A percentile compares a stretch with the other conserved stretches of the same genome.
Conservation (phyloP, 495 filamentous ascomycete genomes). For the Bryoglossum gracile region DNA sequence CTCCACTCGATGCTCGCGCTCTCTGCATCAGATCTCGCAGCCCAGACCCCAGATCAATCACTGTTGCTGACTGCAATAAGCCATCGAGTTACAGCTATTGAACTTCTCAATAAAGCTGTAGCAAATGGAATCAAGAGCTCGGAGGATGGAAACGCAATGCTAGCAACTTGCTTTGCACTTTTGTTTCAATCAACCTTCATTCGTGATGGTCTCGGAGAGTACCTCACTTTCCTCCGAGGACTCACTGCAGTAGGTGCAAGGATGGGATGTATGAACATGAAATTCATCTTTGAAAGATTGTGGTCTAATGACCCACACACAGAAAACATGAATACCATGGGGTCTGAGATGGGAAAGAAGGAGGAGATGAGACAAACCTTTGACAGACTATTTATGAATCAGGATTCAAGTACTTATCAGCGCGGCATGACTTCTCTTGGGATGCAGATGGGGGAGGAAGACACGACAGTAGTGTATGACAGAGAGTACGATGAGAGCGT, state of each 20-base stretch:
- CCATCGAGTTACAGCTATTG: constrained; percentile 51
- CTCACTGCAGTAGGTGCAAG: constrained; percentile 46
- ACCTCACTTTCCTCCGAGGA: constrained; percentile 55
- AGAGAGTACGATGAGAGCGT: too few relatives aligned
- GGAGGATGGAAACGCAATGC: constrained; percentile 38
- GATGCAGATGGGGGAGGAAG: too few relatives aligned
- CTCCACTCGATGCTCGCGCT: constrained; percentile 56
- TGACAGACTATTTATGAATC: too few relatives aligned
- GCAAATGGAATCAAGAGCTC: constrained; percentile 27
- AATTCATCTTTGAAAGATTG: constrained; percentile 41
- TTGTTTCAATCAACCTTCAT: constrained; percentile 54
- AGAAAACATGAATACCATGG: too few relatives aligned
- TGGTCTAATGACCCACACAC: constrained; percentile 27
- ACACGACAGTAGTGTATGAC: too few relatives aligned
- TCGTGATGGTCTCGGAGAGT: constrained; percentile 53
- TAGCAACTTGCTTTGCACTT: constrained; percentile 53
- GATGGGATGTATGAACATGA: constrained; percentile 36
- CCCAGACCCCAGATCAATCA: constrained; percentile 17
- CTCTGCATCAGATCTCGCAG: constrained; percentile 45
- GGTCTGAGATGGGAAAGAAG: too few relatives aligned
- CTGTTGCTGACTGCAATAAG: constrained; percentile 35
- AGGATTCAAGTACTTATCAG: too few relatives aligned
- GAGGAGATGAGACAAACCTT: too few relatives aligned
- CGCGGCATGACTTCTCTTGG: too few relatives aligned
- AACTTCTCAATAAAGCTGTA: constrained; percentile 42